Conservation (phyloP, 2,329 filamentous ascomycete species). For the Arthroderma sp. region DNA sequence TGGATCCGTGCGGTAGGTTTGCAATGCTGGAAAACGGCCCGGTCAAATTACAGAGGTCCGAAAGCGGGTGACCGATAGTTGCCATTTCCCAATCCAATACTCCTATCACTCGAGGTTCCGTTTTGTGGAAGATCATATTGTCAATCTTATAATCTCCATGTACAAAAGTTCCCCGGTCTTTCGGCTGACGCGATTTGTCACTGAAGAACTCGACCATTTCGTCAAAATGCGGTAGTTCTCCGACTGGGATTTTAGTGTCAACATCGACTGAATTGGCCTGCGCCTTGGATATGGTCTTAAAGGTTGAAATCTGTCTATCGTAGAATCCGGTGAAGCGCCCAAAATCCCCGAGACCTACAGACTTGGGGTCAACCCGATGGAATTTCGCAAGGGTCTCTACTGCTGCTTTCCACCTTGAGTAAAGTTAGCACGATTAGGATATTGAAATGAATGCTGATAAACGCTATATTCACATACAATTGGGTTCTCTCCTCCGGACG, state of each 20-base stretch:
- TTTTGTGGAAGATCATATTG: slow-evolving; percentile 80
- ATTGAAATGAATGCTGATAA: not conserved
- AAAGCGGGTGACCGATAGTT: slow-evolving; percentile 89
- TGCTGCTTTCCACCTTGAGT: slow-evolving; percentile 62
- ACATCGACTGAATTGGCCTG: slow-evolving; percentile 65
- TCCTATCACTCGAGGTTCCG: slow-evolving; percentile 75
- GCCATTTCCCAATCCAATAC: slow-evolving; percentile 99
- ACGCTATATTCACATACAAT: slow-evolving; percentile 40
- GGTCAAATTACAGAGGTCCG: slow-evolving; percentile 71
- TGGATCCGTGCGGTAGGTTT: slow-evolving; percentile 24
- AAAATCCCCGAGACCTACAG: slow-evolving; percentile 57
- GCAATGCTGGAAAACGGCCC: slow-evolving; percentile 26
- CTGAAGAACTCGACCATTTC: slow-evolving; percentile 69
- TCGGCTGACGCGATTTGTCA: slow-evolving; percentile 55
- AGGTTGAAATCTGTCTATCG: slow-evolving; percentile 70
- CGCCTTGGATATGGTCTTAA: slow-evolving; percentile 60
- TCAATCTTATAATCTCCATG: slow-evolving; percentile 97
- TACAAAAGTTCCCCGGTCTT: slow-evolving; percentile 65
- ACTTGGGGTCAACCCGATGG: slow-evolving; percentile 56
- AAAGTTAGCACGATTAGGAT: not conserved
- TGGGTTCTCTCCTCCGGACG: slow-evolving; percentile 53
- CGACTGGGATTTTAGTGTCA: slow-evolving; percentile 64
- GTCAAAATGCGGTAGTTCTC: slow-evolving; percentile 69
- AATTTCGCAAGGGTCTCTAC: slow-evolving; percentile 72
- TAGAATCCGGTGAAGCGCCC: slow-evolving; percentile 71